Base-by-base conservation (phyloP, 768 basidiomycete species). In the Leucocoprinus leucothites region DNA sequence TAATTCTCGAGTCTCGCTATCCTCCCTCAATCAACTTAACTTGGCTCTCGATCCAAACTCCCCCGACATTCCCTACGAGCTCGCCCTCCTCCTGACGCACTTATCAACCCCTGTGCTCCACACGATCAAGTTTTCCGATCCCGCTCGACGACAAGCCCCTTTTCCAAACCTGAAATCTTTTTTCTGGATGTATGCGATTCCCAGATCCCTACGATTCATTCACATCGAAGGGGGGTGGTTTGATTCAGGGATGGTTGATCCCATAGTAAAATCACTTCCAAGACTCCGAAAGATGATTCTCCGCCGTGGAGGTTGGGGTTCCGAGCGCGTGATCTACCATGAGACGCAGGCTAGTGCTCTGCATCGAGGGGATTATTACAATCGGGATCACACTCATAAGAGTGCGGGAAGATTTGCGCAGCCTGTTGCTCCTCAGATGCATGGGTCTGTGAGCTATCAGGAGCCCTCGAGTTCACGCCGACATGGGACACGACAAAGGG, bases 11-110 rank as follows among this genome's bases (percentile, higher is more conserved):
- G 67, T 82, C 21, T 53, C 65, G 21, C 69, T 88, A n/a, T 76
- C 77, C 9, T 64, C 58, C 47, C 76, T 89, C 36, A 64, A 66
- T 36, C 67, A 67, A 25, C 70, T 89, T 24, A 75, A 77, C 35
- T 67, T 89, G 19, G 63, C 71, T 35, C 75, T 84, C 51, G 76
- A 80, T 60, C 75, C 77, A 22, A 69, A 67, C 25, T 56, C 54
- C 16, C 41, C 48, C n/a, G 82, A 86, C 61, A 81, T 87, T 42
- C 84, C 85, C 36, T 77, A 77, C 47, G 86, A 87, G 61, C 72
- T 88, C 25, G 65, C 76, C 18, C 71, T 74, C 47, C 70, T 86
- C 58, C 67, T 82, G 52, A 75, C 78, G 40, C 77, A 78, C 57
- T 60, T 86, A 18, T 73, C 69, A 16, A 69, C 76, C 6, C 85